Base-by-base conservation (phyloP, 2,329 filamentous ascomycete species). In the Calonectria hongkongensis region DNA sequence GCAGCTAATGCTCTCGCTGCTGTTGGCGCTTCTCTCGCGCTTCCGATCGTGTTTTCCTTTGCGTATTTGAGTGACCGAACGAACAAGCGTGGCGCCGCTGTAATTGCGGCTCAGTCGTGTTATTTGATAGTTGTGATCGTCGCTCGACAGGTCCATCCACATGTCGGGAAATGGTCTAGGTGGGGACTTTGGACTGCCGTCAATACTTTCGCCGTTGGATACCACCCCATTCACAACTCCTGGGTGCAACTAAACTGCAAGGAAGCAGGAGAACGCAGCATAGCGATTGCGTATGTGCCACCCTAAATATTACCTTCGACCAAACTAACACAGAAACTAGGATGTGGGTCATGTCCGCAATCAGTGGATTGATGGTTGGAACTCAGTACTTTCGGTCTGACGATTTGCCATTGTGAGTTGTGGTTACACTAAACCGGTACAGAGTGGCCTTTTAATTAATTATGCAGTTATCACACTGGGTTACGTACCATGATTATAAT, bases 201-300 rank as follows among this genome's bases (percentile, higher is more conserved):
- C 16, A 89, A 89, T 78, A 81, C 80, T 0, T 84, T 89, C 45
- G 86, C 87, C 0, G 87, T 89, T 2, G 86, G 87, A 0, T 89
- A 89, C 73, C 88, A 89, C 75, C 87, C 87, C 0, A 82, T 87
- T 1, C 87, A 89, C 69, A 89, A 89, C 76, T 84, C 86, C 0
- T 89, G 87, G 87, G 82, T 88, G 13, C 86, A 88, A 73, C 77
- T 89, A 9, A 89, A 89, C 75, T 88, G 87, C 75, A 80, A 80
- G 7, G 85, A 85, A 33, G 78, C 85, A 0, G 79, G 84, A 0
- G 87, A 89, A 76, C 79, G 87, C 56, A 89, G 86, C 71, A 86
- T 89, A 54, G 82, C 81, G 12, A 86, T 89, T 21, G 72, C 68
- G 68, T 73, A 62, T 2, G 72, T 71, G 51, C 3, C 36, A 48